Percentiles rank a stretch among this genome's conserved stretches.
Evolutionary conservation across 345 rosid genomes (phyloP).

Genomic region (Citrus medica): DNA sequence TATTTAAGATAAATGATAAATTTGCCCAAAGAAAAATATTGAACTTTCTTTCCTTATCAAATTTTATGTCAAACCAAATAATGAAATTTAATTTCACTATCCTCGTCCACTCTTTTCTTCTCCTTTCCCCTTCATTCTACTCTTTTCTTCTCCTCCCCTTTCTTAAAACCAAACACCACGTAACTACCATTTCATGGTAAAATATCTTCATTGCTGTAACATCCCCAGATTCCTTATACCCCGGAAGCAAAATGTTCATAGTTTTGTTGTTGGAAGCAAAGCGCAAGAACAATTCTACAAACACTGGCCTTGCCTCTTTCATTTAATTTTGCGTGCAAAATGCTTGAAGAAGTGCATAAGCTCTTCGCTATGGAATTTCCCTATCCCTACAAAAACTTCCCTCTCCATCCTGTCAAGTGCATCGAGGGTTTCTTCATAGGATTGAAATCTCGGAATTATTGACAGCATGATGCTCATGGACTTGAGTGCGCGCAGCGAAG

Average conservation of each 20-base stretch:
- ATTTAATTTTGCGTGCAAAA: conserved; percentile 62
- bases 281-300: conserved; percentile 48
- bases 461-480: conserved; percentile 78
- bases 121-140: too few species aligned
- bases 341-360: conserved; percentile 73
- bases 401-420: conserved; percentile 69
- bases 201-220: conserved; percentile 69
- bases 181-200: conserved; percentile 59
- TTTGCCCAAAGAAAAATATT: too few species aligned
- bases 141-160: too few species aligned
- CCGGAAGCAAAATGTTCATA: conserved; percentile 67
- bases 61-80: too few species aligned
- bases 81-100: too few species aligned
- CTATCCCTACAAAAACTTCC: conserved; percentile 39
- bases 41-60: too few species aligned
- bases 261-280: conserved; percentile 68
- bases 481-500: conserved; percentile 53
- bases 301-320: conserved; percentile 74
- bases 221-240: conserved; percentile 76
- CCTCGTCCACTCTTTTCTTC: too few species aligned
- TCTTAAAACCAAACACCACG: too few species aligned
- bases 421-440: conserved; percentile 66
- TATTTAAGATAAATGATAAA: too few species aligned
- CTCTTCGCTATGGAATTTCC: conserved; percentile 54
- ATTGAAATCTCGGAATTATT: conserved; percentile 55